Percentiles rank a stretch among this genome's conserved stretches.
Evolutionary conservation across 257 asterid species (phyloP).

Genomic region (Solanum arcanum): DNA sequence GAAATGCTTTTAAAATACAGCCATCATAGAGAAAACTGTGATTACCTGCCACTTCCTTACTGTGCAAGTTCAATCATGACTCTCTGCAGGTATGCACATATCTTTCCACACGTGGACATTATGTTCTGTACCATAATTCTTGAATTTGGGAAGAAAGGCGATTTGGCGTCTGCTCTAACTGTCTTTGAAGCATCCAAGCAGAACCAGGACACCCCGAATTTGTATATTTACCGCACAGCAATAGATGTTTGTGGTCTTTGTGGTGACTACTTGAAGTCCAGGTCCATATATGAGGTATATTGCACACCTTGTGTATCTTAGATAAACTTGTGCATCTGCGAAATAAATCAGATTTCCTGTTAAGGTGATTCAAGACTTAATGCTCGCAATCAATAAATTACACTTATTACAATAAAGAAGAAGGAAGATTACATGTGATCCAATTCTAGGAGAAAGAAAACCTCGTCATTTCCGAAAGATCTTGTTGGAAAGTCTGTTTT

Average conservation of each 20-base stretch:
- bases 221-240: constrained; percentile 68
- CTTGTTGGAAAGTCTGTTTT: not conserved
- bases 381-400: not conserved
- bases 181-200: constrained; percentile 66
- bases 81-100: constrained; percentile 56
- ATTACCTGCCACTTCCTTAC: not conserved
- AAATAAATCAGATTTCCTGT: not conserved
- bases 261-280: constrained; percentile 70
- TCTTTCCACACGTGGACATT: constrained; percentile 38
- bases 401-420: not conserved
- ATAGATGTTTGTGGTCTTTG: constrained; percentile 97
- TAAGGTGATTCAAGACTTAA: not conserved
- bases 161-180: constrained; percentile 56
- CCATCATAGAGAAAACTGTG: not conserved
- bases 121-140: constrained; percentile 56
- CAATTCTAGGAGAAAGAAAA: not conserved
- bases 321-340: not conserved
- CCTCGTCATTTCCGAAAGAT: not conserved
- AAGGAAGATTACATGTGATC: not conserved
- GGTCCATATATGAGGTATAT: constrained; percentile 83
- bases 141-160: constrained; percentile 78
- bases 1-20: not conserved
- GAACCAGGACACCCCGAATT: constrained; percentile 43
- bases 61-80: not conserved
- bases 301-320: not conserved